Percentiles rank a stretch among this genome's conserved stretches.
phyloP scores from a whole-genome alignment of 257 asterid species.

The Fraxinus americana region DNA sequence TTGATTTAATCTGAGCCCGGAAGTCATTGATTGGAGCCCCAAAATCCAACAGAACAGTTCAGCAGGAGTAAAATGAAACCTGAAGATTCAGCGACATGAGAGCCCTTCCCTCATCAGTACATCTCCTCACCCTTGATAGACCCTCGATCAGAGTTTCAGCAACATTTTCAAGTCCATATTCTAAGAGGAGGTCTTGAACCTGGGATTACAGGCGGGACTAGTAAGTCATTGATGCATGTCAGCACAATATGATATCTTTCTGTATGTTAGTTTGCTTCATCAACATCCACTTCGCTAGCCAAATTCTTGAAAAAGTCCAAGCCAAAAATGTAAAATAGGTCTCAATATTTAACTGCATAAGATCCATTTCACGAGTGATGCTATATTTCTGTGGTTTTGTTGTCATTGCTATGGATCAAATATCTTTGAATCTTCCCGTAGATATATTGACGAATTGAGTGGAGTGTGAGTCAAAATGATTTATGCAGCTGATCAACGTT shows the following conservation, averaged over 20 bases:
- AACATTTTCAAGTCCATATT: constrained; percentile 86
- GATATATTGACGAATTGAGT: not conserved
- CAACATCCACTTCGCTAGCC: not conserved
- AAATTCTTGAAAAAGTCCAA: not conserved
- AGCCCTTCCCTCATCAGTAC: constrained; percentile 98
- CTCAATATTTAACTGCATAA: not conserved
- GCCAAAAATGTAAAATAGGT: not conserved
- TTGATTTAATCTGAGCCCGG: too few relatives aligned
- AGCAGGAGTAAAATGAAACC: constrained; percentile 47
- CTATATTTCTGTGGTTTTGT: not conserved
- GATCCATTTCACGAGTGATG: not conserved
- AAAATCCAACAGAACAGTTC: too few relatives aligned
- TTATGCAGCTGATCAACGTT: not conserved
- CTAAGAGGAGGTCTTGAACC: constrained; percentile 90
- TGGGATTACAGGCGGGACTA: constrained; percentile 30
- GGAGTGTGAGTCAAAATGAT: not conserved
- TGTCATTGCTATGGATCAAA: not conserved
- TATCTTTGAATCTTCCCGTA: not conserved
- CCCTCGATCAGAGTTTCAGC: constrained; percentile 93
- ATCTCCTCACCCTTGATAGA: constrained; percentile 87
- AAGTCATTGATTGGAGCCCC: too few relatives aligned
- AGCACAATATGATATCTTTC: not conserved
- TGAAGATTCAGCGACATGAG: constrained; percentile 99
- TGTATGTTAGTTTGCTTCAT: constrained; percentile 1
- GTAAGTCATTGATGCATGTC: constrained; percentile 20